Evolutionary conservation across 192 early-diverging fungal genomes (phyloP).

Genomic region (Ambispora gerdemannii): DNA sequence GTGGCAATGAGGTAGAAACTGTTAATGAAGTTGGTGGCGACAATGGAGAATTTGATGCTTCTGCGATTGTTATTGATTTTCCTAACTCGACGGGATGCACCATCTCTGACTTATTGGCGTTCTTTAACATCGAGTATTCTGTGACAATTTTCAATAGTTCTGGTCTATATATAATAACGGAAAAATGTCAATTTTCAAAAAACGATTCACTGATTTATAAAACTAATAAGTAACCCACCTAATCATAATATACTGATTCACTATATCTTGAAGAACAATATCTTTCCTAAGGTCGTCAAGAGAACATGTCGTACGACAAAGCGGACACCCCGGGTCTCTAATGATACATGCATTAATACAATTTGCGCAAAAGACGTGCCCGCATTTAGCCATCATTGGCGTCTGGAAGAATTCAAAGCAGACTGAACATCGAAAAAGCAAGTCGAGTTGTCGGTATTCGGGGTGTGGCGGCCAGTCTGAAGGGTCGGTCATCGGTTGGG

Average conservation of each 20-base stretch:
- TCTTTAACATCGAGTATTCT: no score
- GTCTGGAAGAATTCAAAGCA: constrained; percentile 14
- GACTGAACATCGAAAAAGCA: not conserved
- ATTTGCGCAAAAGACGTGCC: constrained; percentile 18
- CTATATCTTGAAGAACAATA: constrained; percentile 12
- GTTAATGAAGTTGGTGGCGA: constrained; percentile 30
- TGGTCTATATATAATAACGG: not conserved
- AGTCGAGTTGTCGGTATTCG: not conserved
- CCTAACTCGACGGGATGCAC: not conserved
- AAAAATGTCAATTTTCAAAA: not conserved
- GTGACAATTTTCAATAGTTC: not conserved
- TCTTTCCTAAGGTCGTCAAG: not conserved
- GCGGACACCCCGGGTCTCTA: not conserved
- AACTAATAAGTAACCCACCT: not conserved
- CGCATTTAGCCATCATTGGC: constrained; percentile 22
- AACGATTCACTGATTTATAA: not conserved
- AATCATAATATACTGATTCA: constrained; percentile 12
- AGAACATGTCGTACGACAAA: not conserved
- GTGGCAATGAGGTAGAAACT: constrained; percentile 34
- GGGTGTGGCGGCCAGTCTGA: constrained; percentile 11
- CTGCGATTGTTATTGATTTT: not conserved
- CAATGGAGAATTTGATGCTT: constrained; percentile 43
- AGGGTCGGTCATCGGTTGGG: no score
- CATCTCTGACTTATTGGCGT: not conserved
- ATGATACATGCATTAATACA: constrained; percentile 7